Conservation (phyloP, 495 filamentous ascomycete species). For the Neurospora sp. region DNA sequence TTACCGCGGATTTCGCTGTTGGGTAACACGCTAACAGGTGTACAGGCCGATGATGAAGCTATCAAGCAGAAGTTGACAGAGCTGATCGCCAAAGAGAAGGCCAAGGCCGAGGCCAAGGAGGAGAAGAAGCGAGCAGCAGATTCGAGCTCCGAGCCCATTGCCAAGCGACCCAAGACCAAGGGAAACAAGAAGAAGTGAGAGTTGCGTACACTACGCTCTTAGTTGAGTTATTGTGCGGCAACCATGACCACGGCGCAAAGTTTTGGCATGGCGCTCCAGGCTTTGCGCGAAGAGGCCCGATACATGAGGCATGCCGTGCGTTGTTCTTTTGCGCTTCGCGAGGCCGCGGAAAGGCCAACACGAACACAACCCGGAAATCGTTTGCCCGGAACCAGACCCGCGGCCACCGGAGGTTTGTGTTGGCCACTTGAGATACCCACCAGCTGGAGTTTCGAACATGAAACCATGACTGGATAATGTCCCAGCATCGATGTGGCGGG, state of each 20-base stretch:
- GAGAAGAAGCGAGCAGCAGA: conserved; percentile 31
- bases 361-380: neutral
- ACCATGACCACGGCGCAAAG: neutral
- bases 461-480: neutral
- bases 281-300: neutral
- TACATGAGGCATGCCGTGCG: neutral
- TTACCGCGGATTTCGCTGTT: neutral
- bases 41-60: conserved; percentile 27
- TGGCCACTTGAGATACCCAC: neutral
- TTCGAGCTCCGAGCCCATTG: conserved; percentile 13
- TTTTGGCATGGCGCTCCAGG: neutral
- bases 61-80: conserved; percentile 32
- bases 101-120: conserved; percentile 29
- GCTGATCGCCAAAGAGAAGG: conserved; percentile 37
- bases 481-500: neutral
- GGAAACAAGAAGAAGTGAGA: conserved; percentile 18
- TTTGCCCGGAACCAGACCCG: neutral
- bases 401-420: neutral
- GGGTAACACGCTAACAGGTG: conserved; percentile 2
- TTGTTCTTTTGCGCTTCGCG: neutral
- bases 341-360: neutral
- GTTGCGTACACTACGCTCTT: neutral
- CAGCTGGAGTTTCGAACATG: neutral
- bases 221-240: neutral
- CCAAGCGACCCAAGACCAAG: conserved; percentile 19